Conservation (phyloP, 352 stramenopile genomes). For the Pythium biforme region DNA sequence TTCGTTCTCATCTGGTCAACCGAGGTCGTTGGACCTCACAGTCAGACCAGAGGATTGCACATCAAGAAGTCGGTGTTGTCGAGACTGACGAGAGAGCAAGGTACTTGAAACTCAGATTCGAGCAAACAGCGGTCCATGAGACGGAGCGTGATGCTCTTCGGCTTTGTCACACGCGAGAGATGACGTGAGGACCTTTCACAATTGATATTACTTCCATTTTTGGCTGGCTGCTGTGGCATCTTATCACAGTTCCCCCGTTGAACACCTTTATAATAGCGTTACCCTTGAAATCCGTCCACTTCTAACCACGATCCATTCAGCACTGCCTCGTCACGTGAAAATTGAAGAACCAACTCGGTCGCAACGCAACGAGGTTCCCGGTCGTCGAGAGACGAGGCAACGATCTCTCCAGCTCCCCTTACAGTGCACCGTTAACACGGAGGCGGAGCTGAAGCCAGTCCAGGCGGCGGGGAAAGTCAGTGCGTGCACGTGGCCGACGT, state of each 20-base stretch:
- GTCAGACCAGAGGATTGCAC: background rate
- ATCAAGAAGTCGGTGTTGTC: background rate
- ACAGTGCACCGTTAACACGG: no score
- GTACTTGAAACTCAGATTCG: background rate
- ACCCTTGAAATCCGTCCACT: no score
- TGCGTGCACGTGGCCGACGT: no score
- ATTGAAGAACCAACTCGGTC: background rate
- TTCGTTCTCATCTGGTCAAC: no score
- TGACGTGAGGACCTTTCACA: background rate
- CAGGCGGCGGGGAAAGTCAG: no score
- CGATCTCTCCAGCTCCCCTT: no score
- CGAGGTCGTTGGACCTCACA: no score
- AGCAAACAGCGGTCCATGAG: slow-evolving; percentile 1
- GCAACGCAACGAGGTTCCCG: background rate
- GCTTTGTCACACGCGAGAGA: slow-evolving; percentile 9
- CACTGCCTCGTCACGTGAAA: background rate
- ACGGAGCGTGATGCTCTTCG: slow-evolving; percentile 5
- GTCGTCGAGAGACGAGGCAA: no score
- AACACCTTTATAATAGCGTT: no score
- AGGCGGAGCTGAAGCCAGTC: no score
- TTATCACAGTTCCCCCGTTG: no score
- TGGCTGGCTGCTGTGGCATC: slow-evolving; percentile 5
- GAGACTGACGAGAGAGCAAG: background rate
- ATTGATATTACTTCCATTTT: slow-evolving; percentile 14
- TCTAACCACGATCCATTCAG: background rate